Base-by-base conservation (phyloP, 257 asterid species). In the Cruciata laevipes region DNA sequence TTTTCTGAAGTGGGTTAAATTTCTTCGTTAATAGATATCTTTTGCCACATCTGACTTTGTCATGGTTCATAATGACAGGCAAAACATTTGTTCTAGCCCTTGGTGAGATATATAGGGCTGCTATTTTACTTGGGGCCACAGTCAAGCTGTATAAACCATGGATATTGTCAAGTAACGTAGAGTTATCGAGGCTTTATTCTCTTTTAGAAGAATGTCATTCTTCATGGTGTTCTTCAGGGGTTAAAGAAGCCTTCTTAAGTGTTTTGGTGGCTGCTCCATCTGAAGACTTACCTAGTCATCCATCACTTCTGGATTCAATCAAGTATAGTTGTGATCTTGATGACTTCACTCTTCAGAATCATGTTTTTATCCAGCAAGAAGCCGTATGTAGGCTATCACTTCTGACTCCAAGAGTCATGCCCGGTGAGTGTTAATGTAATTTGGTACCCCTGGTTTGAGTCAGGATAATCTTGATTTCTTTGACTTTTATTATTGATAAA, bases 71-170 rank as follows among this genome's bases (percentile, higher is more conserved):
- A 11, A 70, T 68, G 23, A 75, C 89, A 90, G 97, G 95, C 66
- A 83, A 73, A 78, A 72, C 62, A 59, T 88, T 81, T 75, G 59
- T 90, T 65, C 69, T 74, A 44, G 88, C 88, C 71, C 85, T 90
- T 30, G 94, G 88, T 66, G 95, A 88, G 87, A 83, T 90, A 71
- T 90, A 90, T 78, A 83, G 86, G 87, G 96, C 80, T 74, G 86
- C 85, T 40, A 75, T 83, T 68, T 69, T 86, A 71, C 86, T 90
- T 74, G 89, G 77, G 78, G 87, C 90, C 42, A 83, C 96, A 35
- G 83, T 79, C 60, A 79, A 78, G 74, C 83, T 88, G 73, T 90
- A 85, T 83, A 86, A 82, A 80, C 97, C 91, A 31, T 87, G 97
- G 96, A 82, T 74, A 25, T 69, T 83, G 63, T 81, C 75, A 25